Evolutionary conservation across 1,284 basidiomycete genomes (phyloP), one percentile per base, ranked within the genome.

Genomic region (Macrocybe sp.): DNA sequence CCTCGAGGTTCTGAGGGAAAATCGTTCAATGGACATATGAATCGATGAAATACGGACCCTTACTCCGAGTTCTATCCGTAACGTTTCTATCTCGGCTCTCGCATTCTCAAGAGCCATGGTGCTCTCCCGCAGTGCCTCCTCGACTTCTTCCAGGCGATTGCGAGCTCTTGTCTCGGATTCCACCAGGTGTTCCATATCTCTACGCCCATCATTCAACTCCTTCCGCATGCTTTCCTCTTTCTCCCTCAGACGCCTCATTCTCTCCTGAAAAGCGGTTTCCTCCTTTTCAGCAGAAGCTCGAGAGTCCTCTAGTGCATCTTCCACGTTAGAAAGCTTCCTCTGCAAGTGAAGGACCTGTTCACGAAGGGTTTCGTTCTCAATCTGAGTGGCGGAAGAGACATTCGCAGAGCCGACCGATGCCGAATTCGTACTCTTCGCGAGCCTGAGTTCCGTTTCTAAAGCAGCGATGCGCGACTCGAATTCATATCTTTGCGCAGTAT

Each of bases 321-420:
- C 94, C 54, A 95, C 73, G 31, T 72, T 72, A 2, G 75, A 66
- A 38, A 94, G 77, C 64, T 88, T 89, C 62, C 78, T 80, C 61
- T 92, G 87, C 31, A 96, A 73, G 64, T 98, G 92, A 46, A 82
- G 78, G 28, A 92, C 76, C 63, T 98, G 93, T 37, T 95, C 93
- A 12, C 80, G 83, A 30, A 97, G 77, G 22, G 83, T 85, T 64
- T 97, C 93, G 59, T 96, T 96, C 67, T 98, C 94, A 59, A 98
- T 97, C 60, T 93, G 83, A 1, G 85, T 80, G 0, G 92, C 73
- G 12, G 72, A 68, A 6, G 64, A 57, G 5, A 55, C 46, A 31
- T 48, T 40, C 2, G 50, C 32, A 32, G 59, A 44, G 12, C 47
- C 81, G 2, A 81, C 78, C 8, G 73, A 61, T 6, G 72, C 72